Evolutionary conservation across 179 eudicot genomes (phyloP).

Genomic region (Sideroxylon spinosum): DNA sequence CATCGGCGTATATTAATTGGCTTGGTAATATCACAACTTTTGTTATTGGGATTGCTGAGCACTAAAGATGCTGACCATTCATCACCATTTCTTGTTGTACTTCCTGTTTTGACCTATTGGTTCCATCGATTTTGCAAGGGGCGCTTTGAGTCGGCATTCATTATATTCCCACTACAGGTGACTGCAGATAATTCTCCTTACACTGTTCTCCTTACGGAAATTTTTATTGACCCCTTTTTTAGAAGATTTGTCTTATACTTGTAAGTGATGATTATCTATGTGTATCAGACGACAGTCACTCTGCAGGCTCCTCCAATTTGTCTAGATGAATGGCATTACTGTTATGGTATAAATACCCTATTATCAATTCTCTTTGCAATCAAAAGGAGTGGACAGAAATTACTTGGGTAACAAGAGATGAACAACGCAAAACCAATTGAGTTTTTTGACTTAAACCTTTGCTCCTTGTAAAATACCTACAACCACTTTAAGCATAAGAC

Average conservation of each 20-base stretch:
- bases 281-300: background rate
- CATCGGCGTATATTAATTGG: slow-evolving; percentile 72
- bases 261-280: background rate
- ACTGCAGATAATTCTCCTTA: slow-evolving; percentile 12
- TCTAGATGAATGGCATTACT: background rate
- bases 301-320: background rate
- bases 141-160: slow-evolving; percentile 78
- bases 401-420: background rate
- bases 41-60: slow-evolving; percentile 70
- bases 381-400: background rate
- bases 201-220: background rate
- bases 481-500: no score
- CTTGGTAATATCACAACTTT: slow-evolving; percentile 65
- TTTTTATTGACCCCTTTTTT: background rate
- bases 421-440: no score
- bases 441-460: background rate
- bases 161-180: slow-evolving; percentile 72
- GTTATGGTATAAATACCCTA: background rate
- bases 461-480: background rate
- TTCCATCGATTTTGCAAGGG: slow-evolving; percentile 82
- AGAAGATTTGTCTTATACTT: background rate
- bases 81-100: slow-evolving; percentile 56
- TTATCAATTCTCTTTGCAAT: background rate
- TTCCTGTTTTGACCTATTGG: slow-evolving; percentile 77
- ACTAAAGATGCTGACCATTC: slow-evolving; percentile 47